Evolutionary conservation across 2,329 filamentous ascomycete species (phyloP), one percentile per base, ranked within the genome.

Genomic region (Dryadomyces sulphureus): DNA sequence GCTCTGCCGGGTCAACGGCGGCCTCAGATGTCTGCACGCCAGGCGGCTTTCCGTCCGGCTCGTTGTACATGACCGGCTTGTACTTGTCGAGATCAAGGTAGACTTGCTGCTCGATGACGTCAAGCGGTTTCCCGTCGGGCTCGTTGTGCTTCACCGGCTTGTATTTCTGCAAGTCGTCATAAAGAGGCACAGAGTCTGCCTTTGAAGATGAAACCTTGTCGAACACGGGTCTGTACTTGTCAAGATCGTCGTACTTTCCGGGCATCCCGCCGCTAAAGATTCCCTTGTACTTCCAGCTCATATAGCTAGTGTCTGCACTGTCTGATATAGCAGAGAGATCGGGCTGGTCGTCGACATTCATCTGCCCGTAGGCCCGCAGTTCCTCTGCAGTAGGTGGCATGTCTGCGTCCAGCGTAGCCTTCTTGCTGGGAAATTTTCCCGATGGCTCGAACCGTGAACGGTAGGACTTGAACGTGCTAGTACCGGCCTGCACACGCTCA

Each of bases 11-110:
- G 35, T 45, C 25, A 52, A 48, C 39, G 34, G 20, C 12, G 1
- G 24, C 16, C 11, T 19, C 30, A 2, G 17, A 7, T 7, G 20
- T n/a, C 45, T 57, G 52, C 30, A n/a, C 9, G 20, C 22, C 32
- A 5, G 21, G 21, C 1, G 40, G 40, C 43, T 55, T 55, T 14
- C 54, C 54, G 21, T 56, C 52, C 1, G 54, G 54, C 43, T 57
- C 54, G 30, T 66, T 65, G 55, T 58, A 63, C 5, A 48, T 48
- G n/a, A 62, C 55, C 5, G 62, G 60, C 1, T 57, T 58, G 48
- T 68, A 67, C 7, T 59, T 45, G 39, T 62, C 49, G 8, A 67
- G 54, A 45, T 65, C 62, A 2, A 65, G 57, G 47, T 69, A 69
- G 2, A 62, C 52, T 46, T 62, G 60, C 4, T 63, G 59, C 16